Base-by-base conservation (phyloP, 768 basidiomycete species). In the Suillus subalutaceus region DNA sequence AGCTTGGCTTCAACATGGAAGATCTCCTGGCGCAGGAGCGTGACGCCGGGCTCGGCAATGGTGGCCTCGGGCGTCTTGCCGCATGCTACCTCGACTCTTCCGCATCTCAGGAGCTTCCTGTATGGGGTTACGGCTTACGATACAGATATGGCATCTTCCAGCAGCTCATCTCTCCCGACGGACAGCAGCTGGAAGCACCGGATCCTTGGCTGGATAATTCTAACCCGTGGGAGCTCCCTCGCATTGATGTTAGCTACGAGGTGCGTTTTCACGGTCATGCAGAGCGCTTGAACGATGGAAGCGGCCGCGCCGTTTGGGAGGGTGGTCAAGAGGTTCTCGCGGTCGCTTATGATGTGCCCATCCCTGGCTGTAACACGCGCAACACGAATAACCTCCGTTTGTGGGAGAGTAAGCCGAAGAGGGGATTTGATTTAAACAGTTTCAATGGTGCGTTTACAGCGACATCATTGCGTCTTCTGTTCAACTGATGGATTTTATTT, bases 71-170 rank as follows among this genome's bases (percentile, higher is more conserved):
- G 0, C 92, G 97, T 38, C 87, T 99, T 55, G 97, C 97, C 0
- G 97, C 97, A 0, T 99, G 97, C 80, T 99, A 98, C 75, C 88
- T 97, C 62, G 96, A 98, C 74, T 94, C 92, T n/a, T 88, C 89
- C 30, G 90, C 96, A 4, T 92, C 92, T 10, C 89, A 94, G 73
- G 90, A 96, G 77, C 85, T 98, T 5, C 97, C 97, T 0, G 86
- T 94, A 30, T 98, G 96, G 95, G 97, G 97, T 55, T 98, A 98
- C 72, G 96, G 96, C 52, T 79, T 97, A 65, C 82, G 96, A 53
- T 97, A 95, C 85, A 89, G 93, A 76, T 96, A 95, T 72, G 96
- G 96, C 63, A 97, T 99, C 81, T 99, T 99, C 86, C 91, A 96
- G 79, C 88, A 92, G 79, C 86, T 95, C 67, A 94, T 98, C 74